These are phyloP conservation scores for Lipomyces sp. DNA, from an alignment of 805 yeast species.

Conservation along the genomic window DNA sequence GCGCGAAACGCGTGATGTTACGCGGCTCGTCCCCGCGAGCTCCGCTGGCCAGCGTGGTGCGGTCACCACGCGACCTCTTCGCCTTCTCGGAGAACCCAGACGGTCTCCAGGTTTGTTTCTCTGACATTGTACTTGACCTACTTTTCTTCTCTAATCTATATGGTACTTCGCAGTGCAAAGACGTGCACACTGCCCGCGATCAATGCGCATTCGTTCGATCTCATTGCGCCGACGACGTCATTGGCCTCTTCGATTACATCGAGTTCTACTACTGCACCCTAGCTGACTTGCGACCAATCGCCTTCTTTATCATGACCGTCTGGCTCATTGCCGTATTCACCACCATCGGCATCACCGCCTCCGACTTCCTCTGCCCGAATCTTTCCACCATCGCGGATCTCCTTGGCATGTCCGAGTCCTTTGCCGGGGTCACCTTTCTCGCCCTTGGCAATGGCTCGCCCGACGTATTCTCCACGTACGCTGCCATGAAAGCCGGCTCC, in stretches of 20 bases:
- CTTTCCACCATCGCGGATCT: constrained; percentile 60
- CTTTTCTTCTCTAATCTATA: too few relatives aligned
- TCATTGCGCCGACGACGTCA: constrained; percentile 20
- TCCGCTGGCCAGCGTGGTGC: background rate
- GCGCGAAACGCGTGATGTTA: too few relatives aligned
- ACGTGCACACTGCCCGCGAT: constrained; percentile 15
- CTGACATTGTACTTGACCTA: too few relatives aligned
- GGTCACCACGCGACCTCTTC: constrained; percentile 1
- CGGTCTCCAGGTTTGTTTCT: constrained; percentile 9
- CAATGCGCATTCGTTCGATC: constrained; percentile 29
- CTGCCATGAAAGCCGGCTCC: constrained; percentile 71
- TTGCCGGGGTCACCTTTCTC: constrained; percentile 74
- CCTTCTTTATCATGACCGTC: constrained; percentile 26
- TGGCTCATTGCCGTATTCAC: constrained; percentile 50
- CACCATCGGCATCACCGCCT: constrained; percentile 72
- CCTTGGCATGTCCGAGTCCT: constrained; percentile 64
- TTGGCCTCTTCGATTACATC: constrained; percentile 27
- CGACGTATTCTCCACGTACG: constrained; percentile 78
- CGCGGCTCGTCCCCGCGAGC: too few relatives aligned
- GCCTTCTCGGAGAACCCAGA: constrained; percentile 4
- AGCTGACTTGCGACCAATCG: constrained; percentile 7
- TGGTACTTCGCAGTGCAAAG: constrained; percentile 17
- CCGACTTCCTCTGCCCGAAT: constrained; percentile 79
- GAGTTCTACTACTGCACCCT: constrained; percentile 30
- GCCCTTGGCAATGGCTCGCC: constrained; percentile 94